These are phyloP conservation scores for Leccinum imitatum DNA, from an alignment of 768 basidiomycete genomes.

Conservation along the genomic window DNA sequence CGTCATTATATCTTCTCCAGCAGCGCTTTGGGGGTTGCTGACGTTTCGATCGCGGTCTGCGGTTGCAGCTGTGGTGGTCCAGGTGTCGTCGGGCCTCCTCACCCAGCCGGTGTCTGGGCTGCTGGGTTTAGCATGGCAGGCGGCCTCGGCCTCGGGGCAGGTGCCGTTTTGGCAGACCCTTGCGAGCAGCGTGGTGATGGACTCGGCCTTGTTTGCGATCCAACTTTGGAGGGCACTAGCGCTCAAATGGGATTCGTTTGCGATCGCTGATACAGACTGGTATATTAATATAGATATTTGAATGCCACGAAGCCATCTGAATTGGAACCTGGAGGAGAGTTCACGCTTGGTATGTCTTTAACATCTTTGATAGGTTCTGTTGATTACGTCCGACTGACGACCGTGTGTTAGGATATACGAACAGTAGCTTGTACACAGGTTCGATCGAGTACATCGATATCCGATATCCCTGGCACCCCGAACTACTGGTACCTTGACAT, in stretches of 20 bases:
- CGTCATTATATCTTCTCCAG: background rate
- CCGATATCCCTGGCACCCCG: too few relatives aligned
- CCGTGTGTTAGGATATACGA: constrained; percentile 39
- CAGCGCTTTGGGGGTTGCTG: background rate
- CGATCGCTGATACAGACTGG: background rate
- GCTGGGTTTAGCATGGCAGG: constrained; percentile 51
- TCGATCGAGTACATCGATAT: constrained; percentile 39
- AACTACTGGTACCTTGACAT: constrained; percentile 41
- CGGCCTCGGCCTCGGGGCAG: constrained; percentile 41
- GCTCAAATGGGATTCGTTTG: background rate
- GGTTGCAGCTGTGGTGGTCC: constrained; percentile 38
- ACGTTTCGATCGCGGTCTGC: background rate
- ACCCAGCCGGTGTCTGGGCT: constrained; percentile 48
- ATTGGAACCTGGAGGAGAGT: constrained; percentile 69
- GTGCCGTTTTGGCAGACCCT: constrained; percentile 49
- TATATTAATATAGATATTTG: constrained; percentile 38
- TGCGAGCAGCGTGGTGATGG: constrained; percentile 35
- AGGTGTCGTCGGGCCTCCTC: constrained; percentile 35
- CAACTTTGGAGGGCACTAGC: constrained; percentile 36
- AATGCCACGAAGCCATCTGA: constrained; percentile 40
- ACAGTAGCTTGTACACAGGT: constrained; percentile 18
- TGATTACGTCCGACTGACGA: background rate
- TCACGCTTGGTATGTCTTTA: constrained; percentile 58
- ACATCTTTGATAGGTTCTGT: background rate
- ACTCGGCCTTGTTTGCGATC: constrained; percentile 41